These are phyloP conservation scores for Podospora bellae-mahoneyi DNA, from an alignment of 495 filamentous ascomycete species.

Conservation along the genomic window DNA sequence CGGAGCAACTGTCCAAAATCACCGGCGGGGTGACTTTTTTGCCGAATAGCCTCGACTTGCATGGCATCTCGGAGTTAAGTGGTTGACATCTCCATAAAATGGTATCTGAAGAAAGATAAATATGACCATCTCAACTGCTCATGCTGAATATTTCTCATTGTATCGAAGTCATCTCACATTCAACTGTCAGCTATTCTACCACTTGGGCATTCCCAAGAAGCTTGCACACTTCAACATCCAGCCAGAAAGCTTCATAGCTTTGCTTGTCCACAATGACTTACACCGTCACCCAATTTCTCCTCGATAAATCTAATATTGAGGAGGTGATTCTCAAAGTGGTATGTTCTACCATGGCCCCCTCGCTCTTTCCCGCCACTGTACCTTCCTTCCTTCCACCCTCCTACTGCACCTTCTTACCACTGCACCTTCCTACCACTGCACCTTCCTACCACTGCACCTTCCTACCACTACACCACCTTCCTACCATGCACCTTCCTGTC, in stretches of 20 bases:
- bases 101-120: too few species aligned
- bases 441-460: constrained; percentile 17
- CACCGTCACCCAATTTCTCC: constrained; percentile 28
- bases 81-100: too few species aligned
- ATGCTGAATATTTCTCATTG: too few species aligned
- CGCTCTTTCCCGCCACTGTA: constrained; percentile 14
- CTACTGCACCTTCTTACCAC: constrained; percentile 3
- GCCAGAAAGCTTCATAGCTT: not conserved
- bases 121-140: too few species aligned
- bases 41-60: not conserved
- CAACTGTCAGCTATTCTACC: too few species aligned
- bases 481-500: constrained; percentile 11
- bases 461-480: constrained; percentile 17
- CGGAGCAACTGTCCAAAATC: not conserved
- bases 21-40: not conserved
- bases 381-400: constrained; percentile 8
- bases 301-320: constrained; percentile 37
- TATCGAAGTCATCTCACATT: too few species aligned
- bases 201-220: too few species aligned
- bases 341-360: not conserved
- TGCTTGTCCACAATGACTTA: constrained; percentile 21
- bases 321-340: constrained; percentile 29
- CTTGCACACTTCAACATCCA: not conserved
- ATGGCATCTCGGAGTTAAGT: too few species aligned
- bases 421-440: constrained; percentile 28